Conservation (phyloP, 495 filamentous ascomycete genomes). For the Neurospora sp. region DNA sequence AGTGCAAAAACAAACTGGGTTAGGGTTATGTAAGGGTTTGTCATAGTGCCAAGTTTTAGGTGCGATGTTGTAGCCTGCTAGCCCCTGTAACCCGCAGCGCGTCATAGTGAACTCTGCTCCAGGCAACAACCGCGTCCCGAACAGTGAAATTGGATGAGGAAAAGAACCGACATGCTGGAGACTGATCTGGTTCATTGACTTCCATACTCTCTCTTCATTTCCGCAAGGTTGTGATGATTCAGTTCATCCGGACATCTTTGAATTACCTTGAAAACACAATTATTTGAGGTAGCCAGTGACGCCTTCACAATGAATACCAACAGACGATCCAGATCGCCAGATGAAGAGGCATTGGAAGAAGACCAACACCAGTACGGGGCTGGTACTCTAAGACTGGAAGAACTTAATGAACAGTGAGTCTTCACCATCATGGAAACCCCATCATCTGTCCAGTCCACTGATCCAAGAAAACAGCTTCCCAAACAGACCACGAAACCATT, state of each 20-base stretch:
- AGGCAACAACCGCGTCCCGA: not conserved
- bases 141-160: not conserved
- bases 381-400: constrained; percentile 31
- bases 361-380: constrained; percentile 39
- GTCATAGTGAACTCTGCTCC: not conserved
- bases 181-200: not conserved
- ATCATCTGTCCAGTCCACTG: not conserved
- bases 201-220: not conserved
- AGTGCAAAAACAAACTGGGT: not conserved
- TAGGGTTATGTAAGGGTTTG: not conserved
- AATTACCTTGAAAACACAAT: not conserved
- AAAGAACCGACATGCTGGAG: not conserved
- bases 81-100: not conserved
- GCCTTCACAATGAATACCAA: constrained; percentile 14
- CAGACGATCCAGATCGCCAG: constrained; percentile 25
- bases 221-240: not conserved
- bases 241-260: not conserved
- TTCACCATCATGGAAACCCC: not conserved
- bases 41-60: not conserved
- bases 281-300: not conserved
- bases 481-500: constrained; percentile 71
- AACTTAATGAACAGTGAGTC: constrained; percentile 57
- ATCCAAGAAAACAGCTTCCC: constrained; percentile 50
- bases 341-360: constrained; percentile 43
- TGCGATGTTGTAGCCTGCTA: not conserved